Evolutionary conservation across 164 flowering plant genomes (phyloP).

Genomic region (Amborella trichopoda): DNA sequence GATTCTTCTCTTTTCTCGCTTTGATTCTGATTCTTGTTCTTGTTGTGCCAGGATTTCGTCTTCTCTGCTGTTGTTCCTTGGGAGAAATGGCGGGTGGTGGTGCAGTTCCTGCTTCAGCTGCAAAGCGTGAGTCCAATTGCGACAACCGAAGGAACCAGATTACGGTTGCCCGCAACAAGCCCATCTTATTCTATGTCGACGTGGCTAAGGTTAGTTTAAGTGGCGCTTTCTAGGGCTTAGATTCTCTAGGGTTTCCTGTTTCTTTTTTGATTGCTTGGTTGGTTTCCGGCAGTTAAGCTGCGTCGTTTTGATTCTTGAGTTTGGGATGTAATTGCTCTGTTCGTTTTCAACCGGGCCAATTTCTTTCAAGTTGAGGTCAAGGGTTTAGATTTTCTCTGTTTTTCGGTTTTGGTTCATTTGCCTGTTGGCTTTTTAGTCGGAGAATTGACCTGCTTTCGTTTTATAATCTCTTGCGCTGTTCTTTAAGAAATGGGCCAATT

Average conservation of each 20-base stretch:
- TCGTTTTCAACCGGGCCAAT: not conserved
- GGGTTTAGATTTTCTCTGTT: not conserved
- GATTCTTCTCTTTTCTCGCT: too few relatives aligned
- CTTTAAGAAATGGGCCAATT: too few relatives aligned
- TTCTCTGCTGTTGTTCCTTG: too few relatives aligned
- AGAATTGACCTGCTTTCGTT: too few relatives aligned
- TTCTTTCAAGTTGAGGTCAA: not conserved
- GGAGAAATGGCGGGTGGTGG: not conserved
- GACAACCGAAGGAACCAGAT: constrained; percentile 49
- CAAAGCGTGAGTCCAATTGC: too few relatives aligned
- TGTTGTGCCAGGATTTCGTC: too few relatives aligned
- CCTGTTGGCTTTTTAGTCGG: too few relatives aligned
- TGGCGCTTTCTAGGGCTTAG: not conserved
- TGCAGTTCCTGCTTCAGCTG: too few relatives aligned
- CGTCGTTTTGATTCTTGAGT: not conserved
- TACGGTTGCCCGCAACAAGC: constrained; percentile 53
- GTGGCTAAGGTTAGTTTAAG: constrained; percentile 9
- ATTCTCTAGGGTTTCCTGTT: not conserved
- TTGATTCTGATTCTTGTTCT: too few relatives aligned
- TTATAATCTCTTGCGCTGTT: too few relatives aligned
- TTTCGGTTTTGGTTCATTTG: too few relatives aligned
- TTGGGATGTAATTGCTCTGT: not conserved
- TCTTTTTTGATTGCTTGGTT: not conserved
- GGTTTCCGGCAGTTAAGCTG: not conserved
- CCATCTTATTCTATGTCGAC: constrained; percentile 16